These are phyloP conservation scores for Gnomoniopsis smithogilvyi DNA, from an alignment of 2,329 filamentous ascomycete species.

Conservation along the genomic window DNA sequence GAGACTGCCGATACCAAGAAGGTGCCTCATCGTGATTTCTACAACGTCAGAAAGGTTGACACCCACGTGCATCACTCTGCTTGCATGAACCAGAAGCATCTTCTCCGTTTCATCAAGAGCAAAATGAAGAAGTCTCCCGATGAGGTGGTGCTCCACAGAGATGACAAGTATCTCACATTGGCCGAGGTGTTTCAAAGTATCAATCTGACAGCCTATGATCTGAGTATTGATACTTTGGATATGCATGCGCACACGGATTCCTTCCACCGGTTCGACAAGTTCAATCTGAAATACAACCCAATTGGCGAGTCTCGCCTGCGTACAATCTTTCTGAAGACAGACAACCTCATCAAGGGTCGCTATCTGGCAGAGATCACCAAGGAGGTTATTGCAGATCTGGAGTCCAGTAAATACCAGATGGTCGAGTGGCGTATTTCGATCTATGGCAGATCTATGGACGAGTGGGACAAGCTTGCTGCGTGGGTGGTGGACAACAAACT, in stretches of 20 bases:
- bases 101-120: conserved; percentile 97
- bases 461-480: conserved; percentile 96
- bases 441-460: conserved; percentile 85
- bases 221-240: conserved; percentile 96
- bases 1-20: conserved; percentile 98
- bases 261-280: conserved; percentile 99
- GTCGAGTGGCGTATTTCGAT: conserved; percentile 99
- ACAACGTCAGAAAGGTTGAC: conserved; percentile 98
- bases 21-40: conserved; percentile 96
- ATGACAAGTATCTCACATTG: conserved; percentile 87
- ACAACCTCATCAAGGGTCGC: conserved; percentile 94
- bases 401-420: conserved; percentile 99
- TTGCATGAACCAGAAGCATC: conserved; percentile 99
- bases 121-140: conserved; percentile 99
- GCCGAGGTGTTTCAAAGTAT: conserved; percentile 96
- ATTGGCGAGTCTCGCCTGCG: conserved; percentile 91
- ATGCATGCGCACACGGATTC: conserved; percentile 99
- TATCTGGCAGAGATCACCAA: conserved; percentile 98
- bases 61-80: conserved; percentile 99
- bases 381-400: conserved; percentile 93
- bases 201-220: conserved; percentile 92
- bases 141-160: conserved; percentile 87
- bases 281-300: conserved; percentile 98
- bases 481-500: conserved; percentile 99
- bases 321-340: conserved; percentile 98